phyloP scores from a whole-genome alignment of 768 basidiomycete genomes.

The Suillus decipiens region DNA sequence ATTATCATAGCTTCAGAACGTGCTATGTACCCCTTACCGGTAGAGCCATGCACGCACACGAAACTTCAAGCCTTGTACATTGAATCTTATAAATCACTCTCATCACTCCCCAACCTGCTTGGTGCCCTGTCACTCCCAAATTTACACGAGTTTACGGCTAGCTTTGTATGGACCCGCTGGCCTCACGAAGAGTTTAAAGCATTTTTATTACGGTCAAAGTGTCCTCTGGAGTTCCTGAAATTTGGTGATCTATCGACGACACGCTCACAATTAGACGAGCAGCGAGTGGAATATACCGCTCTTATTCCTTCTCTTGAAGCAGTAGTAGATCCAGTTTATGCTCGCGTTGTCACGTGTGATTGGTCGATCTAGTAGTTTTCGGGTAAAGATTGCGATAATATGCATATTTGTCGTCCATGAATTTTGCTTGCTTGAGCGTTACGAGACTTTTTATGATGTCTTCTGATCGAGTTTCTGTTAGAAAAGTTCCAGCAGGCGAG shows the following conservation, averaged over 20 bases:
- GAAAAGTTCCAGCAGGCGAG: not conserved
- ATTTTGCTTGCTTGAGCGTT: not conserved
- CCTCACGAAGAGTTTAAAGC: not conserved
- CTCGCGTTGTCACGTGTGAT: too few relatives aligned
- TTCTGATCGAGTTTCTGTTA: not conserved
- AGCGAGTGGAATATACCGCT: not conserved
- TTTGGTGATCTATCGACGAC: not conserved
- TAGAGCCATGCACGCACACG: constrained; percentile 12
- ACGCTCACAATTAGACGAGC: not conserved
- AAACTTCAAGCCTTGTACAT: constrained; percentile 14
- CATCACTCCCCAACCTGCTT: not conserved
- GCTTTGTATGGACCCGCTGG: not conserved
- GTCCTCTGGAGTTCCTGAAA: not conserved
- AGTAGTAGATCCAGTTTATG: not conserved
- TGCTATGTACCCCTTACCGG: not conserved
- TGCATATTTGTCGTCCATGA: not conserved
- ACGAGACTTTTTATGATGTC: not conserved
- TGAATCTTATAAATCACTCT: not conserved
- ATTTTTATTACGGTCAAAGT: not conserved
- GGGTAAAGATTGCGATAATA: not conserved
- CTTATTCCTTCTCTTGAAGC: not conserved
- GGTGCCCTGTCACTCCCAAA: not conserved
- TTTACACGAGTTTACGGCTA: not conserved
- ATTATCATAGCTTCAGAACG: constrained; percentile 1
- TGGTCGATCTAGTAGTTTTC: not conserved